These are phyloP conservation scores for Cryptococcus wingfieldii DNA, from an alignment of 1,284 basidiomycete species.

Conservation along the genomic window DNA sequence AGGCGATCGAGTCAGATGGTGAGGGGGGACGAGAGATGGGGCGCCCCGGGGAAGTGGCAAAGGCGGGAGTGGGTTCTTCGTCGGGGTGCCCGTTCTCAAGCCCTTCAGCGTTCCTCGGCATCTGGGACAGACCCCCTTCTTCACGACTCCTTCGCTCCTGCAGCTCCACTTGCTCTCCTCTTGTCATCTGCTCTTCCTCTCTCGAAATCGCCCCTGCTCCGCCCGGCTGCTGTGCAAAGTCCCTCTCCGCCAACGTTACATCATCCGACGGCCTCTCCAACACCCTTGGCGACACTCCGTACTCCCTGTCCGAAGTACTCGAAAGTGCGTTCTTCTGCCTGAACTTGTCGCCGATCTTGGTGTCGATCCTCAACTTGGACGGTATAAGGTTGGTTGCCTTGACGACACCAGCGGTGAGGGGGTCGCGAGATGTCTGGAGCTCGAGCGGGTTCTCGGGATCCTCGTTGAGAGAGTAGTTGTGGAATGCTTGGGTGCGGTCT, in stretches of 20 bases:
- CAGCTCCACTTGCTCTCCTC: background rate
- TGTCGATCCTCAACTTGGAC: background rate
- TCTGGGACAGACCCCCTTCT: no score
- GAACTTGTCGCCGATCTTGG: no score
- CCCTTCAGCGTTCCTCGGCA: background rate
- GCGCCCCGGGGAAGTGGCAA: conserved; percentile 19
- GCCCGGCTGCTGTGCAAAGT: conserved; percentile 6
- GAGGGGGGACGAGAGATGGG: conserved; percentile 7
- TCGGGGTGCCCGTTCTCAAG: background rate
- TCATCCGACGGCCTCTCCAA: background rate
- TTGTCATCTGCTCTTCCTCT: background rate
- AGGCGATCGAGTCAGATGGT: conserved; percentile 3
- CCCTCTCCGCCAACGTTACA: conserved; percentile 9
- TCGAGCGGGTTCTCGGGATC: conserved; percentile 3
- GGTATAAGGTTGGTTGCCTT: background rate
- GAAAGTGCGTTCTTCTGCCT: no score
- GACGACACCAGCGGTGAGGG: conserved; percentile 6
- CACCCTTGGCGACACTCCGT: no score
- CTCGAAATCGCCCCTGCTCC: background rate
- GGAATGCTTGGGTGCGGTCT: conserved; percentile 25
- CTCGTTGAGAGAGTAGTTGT: conserved; percentile 21
- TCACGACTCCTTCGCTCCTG: no score
- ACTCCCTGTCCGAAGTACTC: no score
- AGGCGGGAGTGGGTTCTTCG: background rate
- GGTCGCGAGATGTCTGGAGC: conserved; percentile 20